Percentiles rank a stretch among this genome's conserved stretches.
phyloP scores from a whole-genome alignment of 441 rosid genomes.

The Arabidopsis hybrid region DNA sequence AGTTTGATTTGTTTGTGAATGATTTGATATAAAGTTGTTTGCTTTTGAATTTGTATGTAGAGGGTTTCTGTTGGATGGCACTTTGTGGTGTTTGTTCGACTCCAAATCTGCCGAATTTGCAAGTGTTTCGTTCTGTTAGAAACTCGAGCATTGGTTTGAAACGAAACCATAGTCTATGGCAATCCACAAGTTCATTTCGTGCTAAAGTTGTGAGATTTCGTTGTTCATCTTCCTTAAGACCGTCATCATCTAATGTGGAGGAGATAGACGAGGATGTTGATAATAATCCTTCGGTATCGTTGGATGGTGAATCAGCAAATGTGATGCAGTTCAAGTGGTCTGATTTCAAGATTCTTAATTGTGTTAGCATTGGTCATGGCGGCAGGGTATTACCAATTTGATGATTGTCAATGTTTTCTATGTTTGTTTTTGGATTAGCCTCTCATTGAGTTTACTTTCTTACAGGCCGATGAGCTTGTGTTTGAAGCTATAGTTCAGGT shows the following conservation, averaged over 20 bases:
- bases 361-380: slow-evolving; percentile 85
- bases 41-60: slow-evolving; percentile 22
- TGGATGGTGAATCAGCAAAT: slow-evolving; percentile 61
- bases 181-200: slow-evolving; percentile 21
- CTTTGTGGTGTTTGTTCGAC: slow-evolving; percentile 50
- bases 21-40: background rate
- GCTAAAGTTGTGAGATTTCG: slow-evolving; percentile 38
- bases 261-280: slow-evolving; percentile 52
- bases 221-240: slow-evolving; percentile 54
- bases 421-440: background rate
- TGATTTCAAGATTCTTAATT: slow-evolving; percentile 78
- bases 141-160: slow-evolving; percentile 47
- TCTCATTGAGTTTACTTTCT: background rate
- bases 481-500: slow-evolving; percentile 84
- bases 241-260: slow-evolving; percentile 47
- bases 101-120: slow-evolving; percentile 47
- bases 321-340: slow-evolving; percentile 81
- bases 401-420: background rate
- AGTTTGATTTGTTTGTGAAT: slow-evolving; percentile 1
- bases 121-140: slow-evolving; percentile 29
- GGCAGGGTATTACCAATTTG: slow-evolving; percentile 64
- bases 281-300: slow-evolving; percentile 31
- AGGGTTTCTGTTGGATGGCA: slow-evolving; percentile 55
- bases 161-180: slow-evolving; percentile 33
- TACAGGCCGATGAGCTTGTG: slow-evolving; percentile 86